Conservation (phyloP, 345 rosid genomes). For the Turritis glabra region DNA sequence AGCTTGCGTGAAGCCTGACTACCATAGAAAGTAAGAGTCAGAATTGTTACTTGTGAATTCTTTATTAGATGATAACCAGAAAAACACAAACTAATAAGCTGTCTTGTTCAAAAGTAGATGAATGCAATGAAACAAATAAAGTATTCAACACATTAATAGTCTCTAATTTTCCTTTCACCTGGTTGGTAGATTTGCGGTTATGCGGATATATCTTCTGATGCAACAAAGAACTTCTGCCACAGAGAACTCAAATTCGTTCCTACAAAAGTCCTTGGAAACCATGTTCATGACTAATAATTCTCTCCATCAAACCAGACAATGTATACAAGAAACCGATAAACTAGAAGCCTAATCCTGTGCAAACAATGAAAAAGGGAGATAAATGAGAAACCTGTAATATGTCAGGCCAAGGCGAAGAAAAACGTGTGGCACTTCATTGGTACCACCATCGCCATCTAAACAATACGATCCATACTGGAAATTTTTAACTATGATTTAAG, state of each 20-base stretch:
- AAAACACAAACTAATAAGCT: no score
- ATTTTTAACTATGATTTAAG: background rate
- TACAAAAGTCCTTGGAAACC: slow-evolving; percentile 67
- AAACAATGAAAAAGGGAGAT: background rate
- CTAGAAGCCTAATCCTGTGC: background rate
- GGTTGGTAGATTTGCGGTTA: no score
- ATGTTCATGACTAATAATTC: slow-evolving; percentile 23
- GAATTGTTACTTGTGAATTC: no score
- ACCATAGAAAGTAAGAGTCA: no score
- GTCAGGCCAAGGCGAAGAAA: slow-evolving; percentile 84
- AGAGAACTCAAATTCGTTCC: slow-evolving; percentile 84
- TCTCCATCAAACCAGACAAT: slow-evolving; percentile 10
- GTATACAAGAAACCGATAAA: background rate
- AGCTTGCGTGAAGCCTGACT: no score
- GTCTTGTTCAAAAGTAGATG: no score
- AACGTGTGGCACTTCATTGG: slow-evolving; percentile 41
- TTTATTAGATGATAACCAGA: no score
- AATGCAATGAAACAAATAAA: no score
- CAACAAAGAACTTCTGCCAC: slow-evolving; percentile 77
- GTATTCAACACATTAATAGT: no score
- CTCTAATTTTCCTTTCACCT: no score
- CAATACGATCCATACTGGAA: slow-evolving; percentile 76
- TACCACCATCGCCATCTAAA: slow-evolving; percentile 42
- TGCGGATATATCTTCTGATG: slow-evolving; percentile 62
- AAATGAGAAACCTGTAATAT: slow-evolving; percentile 68